Evolutionary conservation across 2,329 filamentous ascomycete species (phyloP).

Genomic region (Fusarium globosum): DNA sequence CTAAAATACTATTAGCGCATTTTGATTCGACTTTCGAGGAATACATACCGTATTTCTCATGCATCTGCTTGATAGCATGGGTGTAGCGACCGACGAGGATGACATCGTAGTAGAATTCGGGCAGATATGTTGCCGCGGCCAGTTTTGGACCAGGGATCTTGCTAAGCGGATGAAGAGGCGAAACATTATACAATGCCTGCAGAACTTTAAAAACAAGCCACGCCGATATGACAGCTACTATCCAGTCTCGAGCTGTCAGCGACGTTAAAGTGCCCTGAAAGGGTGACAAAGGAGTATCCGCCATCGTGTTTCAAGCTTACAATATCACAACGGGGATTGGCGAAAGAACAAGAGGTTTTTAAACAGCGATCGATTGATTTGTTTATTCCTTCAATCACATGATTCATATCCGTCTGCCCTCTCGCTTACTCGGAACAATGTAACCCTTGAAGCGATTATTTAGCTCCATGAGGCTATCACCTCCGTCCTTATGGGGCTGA

Average conservation of each 20-base stretch:
- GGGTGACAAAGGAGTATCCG: background rate
- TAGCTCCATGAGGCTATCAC: background rate
- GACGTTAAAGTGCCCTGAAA: background rate
- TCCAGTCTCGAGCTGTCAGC: background rate
- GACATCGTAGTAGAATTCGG: conserved; percentile 23
- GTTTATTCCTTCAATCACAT: background rate
- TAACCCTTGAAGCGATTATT: background rate
- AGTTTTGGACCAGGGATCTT: conserved; percentile 22
- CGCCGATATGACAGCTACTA: rapidly evolving
- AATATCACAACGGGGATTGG: background rate
- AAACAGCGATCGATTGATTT: background rate
- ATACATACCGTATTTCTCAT: conserved; percentile 12
- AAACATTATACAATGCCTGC: conserved; percentile 18
- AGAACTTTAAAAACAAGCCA: background rate
- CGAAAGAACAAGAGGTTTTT: background rate
- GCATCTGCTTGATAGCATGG: conserved; percentile 18
- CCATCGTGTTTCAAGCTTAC: background rate
- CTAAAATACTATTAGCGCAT: rapidly evolving
- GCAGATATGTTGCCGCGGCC: conserved; percentile 15
- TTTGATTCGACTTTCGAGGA: rapidly evolving
- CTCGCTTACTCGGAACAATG: background rate
- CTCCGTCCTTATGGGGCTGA: background rate
- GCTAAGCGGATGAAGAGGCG: conserved; percentile 13
- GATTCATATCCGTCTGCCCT: background rate
- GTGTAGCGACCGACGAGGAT: conserved; percentile 24